A percentile compares a stretch with the other conserved stretches of the same genome.
phyloP scores from a whole-genome alignment of 345 rosid species.

The Fremontodendron californicum region DNA sequence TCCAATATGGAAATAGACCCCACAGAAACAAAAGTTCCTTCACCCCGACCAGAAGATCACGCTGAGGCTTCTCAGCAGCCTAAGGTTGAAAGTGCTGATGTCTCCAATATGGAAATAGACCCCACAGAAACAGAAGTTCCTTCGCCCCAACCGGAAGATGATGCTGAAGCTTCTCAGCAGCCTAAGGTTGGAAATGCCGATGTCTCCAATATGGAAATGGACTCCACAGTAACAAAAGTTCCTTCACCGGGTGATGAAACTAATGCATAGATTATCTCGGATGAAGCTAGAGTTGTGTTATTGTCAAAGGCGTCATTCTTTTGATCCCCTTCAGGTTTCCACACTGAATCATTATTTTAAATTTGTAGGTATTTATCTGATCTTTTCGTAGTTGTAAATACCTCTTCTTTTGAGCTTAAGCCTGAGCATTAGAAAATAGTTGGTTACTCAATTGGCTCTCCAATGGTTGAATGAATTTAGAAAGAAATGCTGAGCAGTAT shows the following conservation, averaged over 20 bases:
- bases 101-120: constrained; percentile 16
- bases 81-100: constrained; percentile 2
- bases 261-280: background rate
- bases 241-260: background rate
- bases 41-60: background rate
- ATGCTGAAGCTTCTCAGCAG: background rate
- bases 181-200: constrained; percentile 2
- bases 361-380: background rate
- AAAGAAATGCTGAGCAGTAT: no score
- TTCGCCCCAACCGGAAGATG: background rate
- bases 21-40: constrained; percentile 7
- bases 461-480: background rate
- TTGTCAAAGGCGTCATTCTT: background rate
- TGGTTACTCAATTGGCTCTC: background rate
- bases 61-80: background rate
- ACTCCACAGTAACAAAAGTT: constrained; percentile 2
- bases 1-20: constrained; percentile 14
- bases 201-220: constrained; percentile 14
- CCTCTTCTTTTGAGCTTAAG: background rate
- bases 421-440: background rate
- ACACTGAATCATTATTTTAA: background rate
- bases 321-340: background rate
- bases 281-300: constrained; percentile 13
- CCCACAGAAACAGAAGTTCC: background rate
- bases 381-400: background rate